phyloP scores from a whole-genome alignment of 2,329 filamentous ascomycete species.

The Nemania bipapillata region DNA sequence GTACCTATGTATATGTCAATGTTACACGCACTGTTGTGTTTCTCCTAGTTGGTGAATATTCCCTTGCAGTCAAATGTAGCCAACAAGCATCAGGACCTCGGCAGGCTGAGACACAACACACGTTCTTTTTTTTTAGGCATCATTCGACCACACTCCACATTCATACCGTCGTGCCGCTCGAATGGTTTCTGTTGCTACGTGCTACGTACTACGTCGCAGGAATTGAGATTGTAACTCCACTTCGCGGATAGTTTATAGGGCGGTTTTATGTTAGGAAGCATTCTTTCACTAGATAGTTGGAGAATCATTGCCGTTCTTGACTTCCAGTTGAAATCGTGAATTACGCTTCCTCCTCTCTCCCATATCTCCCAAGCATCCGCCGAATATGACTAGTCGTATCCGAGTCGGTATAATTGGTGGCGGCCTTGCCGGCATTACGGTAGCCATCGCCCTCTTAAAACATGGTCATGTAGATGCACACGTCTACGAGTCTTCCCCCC shows the following conservation, averaged over 20 bases:
- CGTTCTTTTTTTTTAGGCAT: not conserved
- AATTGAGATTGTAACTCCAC: not conserved
- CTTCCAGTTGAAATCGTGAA: not conserved
- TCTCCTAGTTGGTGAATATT: not conserved
- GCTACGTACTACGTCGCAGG: not conserved
- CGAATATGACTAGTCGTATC: not conserved
- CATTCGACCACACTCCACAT: not conserved
- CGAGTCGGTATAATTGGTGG: conserved; percentile 35
- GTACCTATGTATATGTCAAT: not conserved
- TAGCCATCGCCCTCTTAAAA: conserved; percentile 36
- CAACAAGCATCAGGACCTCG: not conserved
- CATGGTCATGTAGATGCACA: conserved; percentile 26
- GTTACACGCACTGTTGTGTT: not conserved
- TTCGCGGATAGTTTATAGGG: not conserved
- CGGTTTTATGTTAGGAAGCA: not conserved
- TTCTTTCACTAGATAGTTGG: not conserved
- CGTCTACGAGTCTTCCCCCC: conserved; percentile 29
- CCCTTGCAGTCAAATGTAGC: not conserved
- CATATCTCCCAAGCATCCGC: too few relatives aligned
- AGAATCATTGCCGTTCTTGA: not conserved
- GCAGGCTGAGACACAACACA: not conserved
- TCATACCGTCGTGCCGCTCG: not conserved
- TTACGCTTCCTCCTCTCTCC: not conserved
- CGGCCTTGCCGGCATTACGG: conserved; percentile 32
- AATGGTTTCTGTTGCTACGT: not conserved